A percentile compares a stretch with the other conserved stretches of the same genome.
phyloP scores from a whole-genome alignment of 345 rosid species.

The Punica granatum region DNA sequence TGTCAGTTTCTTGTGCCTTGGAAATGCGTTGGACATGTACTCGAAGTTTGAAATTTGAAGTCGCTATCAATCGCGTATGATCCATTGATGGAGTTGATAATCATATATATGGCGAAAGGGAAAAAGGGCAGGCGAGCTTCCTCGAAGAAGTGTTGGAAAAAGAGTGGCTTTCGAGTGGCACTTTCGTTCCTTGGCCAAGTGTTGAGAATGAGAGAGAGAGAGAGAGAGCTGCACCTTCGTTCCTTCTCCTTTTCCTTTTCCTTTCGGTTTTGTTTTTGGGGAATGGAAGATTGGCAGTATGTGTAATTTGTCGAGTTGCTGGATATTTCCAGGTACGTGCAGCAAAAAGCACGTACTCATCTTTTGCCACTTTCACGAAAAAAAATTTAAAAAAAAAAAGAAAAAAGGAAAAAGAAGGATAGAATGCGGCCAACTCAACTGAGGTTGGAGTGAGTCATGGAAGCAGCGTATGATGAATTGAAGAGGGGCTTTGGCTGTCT shows the following conservation, averaged over 20 bases:
- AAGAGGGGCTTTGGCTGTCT: neutral
- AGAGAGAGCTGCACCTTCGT: neutral
- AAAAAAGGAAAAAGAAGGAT: too few species aligned
- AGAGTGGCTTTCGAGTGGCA: neutral
- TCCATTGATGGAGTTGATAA: neutral
- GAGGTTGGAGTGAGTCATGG: too few species aligned
- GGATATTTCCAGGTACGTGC: constrained; percentile 7
- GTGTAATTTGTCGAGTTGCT: constrained; percentile 3
- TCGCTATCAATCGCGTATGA: neutral
- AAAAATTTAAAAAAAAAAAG: too few species aligned
- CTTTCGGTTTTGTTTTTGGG: neutral
- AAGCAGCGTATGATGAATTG: neutral
- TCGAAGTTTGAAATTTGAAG: neutral
- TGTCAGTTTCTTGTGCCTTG: too few species aligned
- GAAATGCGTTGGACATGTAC: too few species aligned
- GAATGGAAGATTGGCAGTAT: constrained; percentile 1
- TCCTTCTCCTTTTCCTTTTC: too few species aligned
- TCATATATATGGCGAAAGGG: neutral
- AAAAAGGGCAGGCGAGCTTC: neutral
- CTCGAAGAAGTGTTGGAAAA: neutral
- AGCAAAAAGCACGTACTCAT: neutral
- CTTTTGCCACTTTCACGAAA: neutral
- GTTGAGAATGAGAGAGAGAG: neutral
- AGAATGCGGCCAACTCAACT: too few species aligned
- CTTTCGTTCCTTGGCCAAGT: constrained; percentile 4